Percentiles rank a stretch among this genome's conserved stretches.
phyloP scores from a whole-genome alignment of 2,329 filamentous ascomycete genomes.

The Knoxdaviesia capensis region DNA sequence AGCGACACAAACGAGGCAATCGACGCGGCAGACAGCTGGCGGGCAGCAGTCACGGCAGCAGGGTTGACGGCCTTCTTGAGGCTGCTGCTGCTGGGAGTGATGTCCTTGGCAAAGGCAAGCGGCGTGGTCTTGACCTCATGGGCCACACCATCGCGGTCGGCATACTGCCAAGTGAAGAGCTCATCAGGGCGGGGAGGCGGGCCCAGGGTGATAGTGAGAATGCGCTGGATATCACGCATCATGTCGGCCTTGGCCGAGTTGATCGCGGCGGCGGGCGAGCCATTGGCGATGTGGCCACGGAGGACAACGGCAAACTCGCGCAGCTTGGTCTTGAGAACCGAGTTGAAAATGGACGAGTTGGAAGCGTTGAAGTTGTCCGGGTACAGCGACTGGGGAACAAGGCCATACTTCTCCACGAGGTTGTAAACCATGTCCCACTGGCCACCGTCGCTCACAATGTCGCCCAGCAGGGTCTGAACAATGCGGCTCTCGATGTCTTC shows the following conservation, averaged over 20 bases:
- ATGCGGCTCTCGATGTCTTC: conserved; percentile 54
- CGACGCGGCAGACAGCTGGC: conserved; percentile 28
- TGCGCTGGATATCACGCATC: conserved; percentile 59
- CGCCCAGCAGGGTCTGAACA: conserved; percentile 46
- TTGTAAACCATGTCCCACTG: conserved; percentile 91
- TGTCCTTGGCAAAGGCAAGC: conserved; percentile 48
- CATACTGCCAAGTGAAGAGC: conserved; percentile 64
- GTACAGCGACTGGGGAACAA: conserved; percentile 67
- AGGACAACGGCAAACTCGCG: conserved; percentile 66
- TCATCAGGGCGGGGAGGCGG: conserved; percentile 51
- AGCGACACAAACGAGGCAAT: conserved; percentile 58
- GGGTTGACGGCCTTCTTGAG: conserved; percentile 17
- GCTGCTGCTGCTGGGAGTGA: conserved; percentile 28
- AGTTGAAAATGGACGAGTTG: conserved; percentile 50
- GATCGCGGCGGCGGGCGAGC: conserved; percentile 13
- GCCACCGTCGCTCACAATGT: conserved; percentile 61
- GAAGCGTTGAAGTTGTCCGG: conserved; percentile 66
- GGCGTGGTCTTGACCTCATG: conserved; percentile 46
- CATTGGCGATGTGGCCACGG: conserved; percentile 32
- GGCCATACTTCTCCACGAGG: conserved; percentile 67
- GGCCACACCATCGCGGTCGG: conserved; percentile 46
- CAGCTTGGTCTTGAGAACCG: conserved; percentile 62
- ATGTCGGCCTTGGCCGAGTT: conserved; percentile 47
- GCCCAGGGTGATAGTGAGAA: conserved; percentile 67
- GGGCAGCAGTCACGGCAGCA: neutral